Evolutionary conservation across 1,139 yeast species (phyloP).

Genomic region (Pichiaceae sp.): DNA sequence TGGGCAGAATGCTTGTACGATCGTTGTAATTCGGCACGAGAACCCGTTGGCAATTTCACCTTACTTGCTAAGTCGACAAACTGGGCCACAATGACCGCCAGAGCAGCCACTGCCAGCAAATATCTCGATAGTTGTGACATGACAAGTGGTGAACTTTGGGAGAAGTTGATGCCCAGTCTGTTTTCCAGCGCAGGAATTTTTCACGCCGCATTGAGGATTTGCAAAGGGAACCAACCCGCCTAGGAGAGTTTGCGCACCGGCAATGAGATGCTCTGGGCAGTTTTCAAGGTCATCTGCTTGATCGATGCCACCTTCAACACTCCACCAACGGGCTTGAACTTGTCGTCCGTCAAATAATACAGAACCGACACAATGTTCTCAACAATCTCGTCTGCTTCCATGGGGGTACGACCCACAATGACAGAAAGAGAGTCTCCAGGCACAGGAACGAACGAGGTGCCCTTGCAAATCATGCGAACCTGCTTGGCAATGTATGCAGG

Average conservation of each 20-base stretch:
- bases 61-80: no score
- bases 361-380: constrained; percentile 51
- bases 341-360: constrained; percentile 38
- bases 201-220: no score
- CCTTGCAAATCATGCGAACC: constrained; percentile 49
- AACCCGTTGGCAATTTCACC: no score
- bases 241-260: no score
- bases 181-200: no score
- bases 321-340: constrained; percentile 53
- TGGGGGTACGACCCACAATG: constrained; percentile 45
- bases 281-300: constrained; percentile 24
- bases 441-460: constrained; percentile 52
- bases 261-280: neutral
- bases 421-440: constrained; percentile 44
- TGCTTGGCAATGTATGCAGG: constrained; percentile 54
- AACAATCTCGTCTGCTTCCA: constrained; percentile 34
- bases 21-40: neutral
- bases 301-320: constrained; percentile 25
- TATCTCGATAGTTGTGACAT: no score
- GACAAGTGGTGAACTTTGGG: no score
- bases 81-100: no score
- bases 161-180: no score
- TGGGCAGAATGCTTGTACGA: neutral
- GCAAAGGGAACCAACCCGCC: no score
- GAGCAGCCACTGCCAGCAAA: no score